A percentile compares a stretch with the other conserved stretches of the same genome.
Evolutionary conservation across 331 rosid species (phyloP).

Genomic region (Pyrus hybrid): DNA sequence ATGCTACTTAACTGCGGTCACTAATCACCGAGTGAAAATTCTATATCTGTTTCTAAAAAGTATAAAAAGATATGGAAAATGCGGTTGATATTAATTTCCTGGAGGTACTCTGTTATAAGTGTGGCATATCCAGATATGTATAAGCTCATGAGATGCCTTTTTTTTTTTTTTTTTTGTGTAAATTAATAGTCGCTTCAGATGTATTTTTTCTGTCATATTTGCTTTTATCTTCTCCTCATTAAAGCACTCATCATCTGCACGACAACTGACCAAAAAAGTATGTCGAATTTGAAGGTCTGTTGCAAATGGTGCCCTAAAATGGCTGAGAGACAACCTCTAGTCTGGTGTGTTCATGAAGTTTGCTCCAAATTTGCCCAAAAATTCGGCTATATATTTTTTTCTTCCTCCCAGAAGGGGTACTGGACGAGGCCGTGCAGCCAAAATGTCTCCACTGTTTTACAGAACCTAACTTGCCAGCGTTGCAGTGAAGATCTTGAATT

Average conservation of each 20-base stretch:
- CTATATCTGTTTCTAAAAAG: background rate
- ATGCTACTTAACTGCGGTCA: background rate
- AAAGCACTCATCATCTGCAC: background rate
- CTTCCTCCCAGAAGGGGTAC: background rate
- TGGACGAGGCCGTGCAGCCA: conserved; percentile 19
- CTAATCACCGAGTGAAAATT: background rate
- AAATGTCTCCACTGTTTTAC: background rate
- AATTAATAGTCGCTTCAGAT: background rate
- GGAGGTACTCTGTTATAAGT: background rate
- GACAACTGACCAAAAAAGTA: conserved; percentile 1
- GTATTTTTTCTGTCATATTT: background rate
- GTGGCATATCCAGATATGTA: background rate
- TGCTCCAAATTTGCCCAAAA: background rate
- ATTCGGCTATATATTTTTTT: conserved; percentile 7
- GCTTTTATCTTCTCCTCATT: background rate
- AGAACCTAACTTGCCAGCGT: background rate
- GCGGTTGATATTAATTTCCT: background rate
- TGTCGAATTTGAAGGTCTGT: conserved; percentile 51
- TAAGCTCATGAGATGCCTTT: background rate
- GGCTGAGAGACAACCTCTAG: conserved; percentile 91
- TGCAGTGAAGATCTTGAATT: background rate
- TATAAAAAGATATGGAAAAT: background rate
- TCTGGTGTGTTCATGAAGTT: background rate
- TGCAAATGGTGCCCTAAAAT: conserved; percentile 76
- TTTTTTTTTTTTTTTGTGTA: background rate